Evolutionary conservation across 2,329 filamentous ascomycete species (phyloP), one percentile per base, ranked within the genome.

Genomic region (Penicillium digitatum): DNA sequence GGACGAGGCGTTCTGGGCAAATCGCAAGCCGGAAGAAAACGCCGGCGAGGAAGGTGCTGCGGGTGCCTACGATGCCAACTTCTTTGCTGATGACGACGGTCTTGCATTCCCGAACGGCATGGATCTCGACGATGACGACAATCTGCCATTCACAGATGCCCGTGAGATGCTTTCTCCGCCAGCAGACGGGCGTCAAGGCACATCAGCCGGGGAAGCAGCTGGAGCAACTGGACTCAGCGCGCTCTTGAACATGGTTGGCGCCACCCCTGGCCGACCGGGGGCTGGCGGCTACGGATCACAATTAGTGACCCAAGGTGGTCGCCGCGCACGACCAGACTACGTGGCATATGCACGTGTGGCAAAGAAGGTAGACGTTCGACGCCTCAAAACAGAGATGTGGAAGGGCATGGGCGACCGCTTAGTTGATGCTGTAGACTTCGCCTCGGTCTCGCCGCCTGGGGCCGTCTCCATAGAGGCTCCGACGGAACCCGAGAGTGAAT

Each of bases 1-100:
- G 79, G 90, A 97, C 68, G 93, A 96, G 74, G 92, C 89, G 20
- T 97, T 95, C 76, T 99, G 94, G 91, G 94, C 94, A 5, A 82
- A 83, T 39, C 74, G 74, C 55, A 75, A 68, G 66, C 71, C 62
- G 38, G 85, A 81, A 75, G 88, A 83, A 70, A 85, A 70, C 42
- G 70, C 69, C 60, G 74, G 78, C 48, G 86, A 87, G 24, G 84
- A 85, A 42, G 82, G 78, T 3, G 81, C 76, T 35, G 81, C 81
- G 3, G 92, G 92, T 57, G 87, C 95, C 69, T 99, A 97, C 73
- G 91, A 97, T 71, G 93, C 94, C 56, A 89, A 97, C 73, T 99
- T 97, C 82, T 99, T 97, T 78, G 75, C 75, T 12, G 88, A 94
- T 66, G 94, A 97, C 67, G 77, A 79, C 59, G 76, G 75, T 9